Conservation (phyloP, 805 yeast genomes). For the Candida maltosa region DNA sequence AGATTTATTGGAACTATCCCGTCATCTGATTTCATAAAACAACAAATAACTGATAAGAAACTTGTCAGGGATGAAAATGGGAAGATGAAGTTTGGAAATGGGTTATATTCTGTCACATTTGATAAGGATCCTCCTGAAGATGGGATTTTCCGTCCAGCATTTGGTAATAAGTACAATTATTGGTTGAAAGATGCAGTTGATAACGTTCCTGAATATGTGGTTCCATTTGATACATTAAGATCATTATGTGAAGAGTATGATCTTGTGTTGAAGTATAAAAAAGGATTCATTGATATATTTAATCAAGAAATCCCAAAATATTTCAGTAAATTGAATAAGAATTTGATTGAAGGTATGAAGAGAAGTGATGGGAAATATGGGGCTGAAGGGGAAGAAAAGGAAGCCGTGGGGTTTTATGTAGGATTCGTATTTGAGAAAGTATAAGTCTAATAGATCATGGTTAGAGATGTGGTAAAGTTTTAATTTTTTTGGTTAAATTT, state of each 20-base stretch:
- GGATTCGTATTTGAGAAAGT: slow-evolving; percentile 79
- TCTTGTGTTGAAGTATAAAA: slow-evolving; percentile 64
- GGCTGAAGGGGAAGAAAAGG: slow-evolving; percentile 85
- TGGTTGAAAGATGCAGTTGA: slow-evolving; percentile 90
- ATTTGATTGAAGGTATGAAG: slow-evolving; percentile 64
- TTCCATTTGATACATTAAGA: slow-evolving; percentile 86
- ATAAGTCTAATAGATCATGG: not conserved
- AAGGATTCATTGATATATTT: slow-evolving; percentile 80
- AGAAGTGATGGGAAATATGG: slow-evolving; percentile 80
- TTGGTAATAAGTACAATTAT: slow-evolving; percentile 81
- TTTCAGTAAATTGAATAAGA: slow-evolving; percentile 55
- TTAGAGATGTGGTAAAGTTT: not conserved
- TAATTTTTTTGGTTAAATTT: not conserved
- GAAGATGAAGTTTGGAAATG: slow-evolving; percentile 74
- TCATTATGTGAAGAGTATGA: slow-evolving; percentile 82
- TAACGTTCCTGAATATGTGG: slow-evolving; percentile 94
- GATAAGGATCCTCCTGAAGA: slow-evolving; percentile 74
- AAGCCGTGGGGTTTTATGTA: slow-evolving; percentile 82
- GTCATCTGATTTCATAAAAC: slow-evolving; percentile 76
- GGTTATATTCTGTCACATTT: slow-evolving; percentile 76
- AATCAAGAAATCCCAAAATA: slow-evolving; percentile 72
- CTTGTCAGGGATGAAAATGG: slow-evolving; percentile 10
- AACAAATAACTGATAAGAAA: slow-evolving; percentile 53
- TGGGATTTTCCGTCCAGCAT: slow-evolving; percentile 71
- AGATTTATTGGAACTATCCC: slow-evolving; percentile 92